phyloP scores from a whole-genome alignment of 495 filamentous ascomycete genomes.

The Lophiostoma macrostomum region DNA sequence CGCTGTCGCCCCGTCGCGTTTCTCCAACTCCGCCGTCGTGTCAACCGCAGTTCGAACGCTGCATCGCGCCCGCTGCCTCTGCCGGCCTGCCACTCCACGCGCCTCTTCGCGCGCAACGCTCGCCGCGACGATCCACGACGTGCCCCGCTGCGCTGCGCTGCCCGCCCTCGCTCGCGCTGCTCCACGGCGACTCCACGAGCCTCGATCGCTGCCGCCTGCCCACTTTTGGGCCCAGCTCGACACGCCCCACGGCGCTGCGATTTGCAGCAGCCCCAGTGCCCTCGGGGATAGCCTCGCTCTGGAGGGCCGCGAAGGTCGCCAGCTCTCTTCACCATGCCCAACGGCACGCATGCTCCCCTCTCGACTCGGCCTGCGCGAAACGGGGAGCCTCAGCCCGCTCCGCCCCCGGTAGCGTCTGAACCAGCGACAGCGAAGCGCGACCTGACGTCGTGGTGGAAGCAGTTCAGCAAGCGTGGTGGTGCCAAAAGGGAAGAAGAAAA shows the following conservation, averaged over 20 bases:
- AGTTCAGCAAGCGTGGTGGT: slow-evolving; percentile 64
- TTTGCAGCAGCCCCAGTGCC: slow-evolving; percentile 4
- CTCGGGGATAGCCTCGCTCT: not conserved
- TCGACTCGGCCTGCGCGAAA: slow-evolving; percentile 26
- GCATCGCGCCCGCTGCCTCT: not conserved
- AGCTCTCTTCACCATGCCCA: slow-evolving; percentile 25
- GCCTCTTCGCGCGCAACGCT: not conserved
- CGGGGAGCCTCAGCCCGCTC: slow-evolving; percentile 33
- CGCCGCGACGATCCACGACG: not conserved
- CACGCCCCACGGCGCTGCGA: slow-evolving; percentile 1
- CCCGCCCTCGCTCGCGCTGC: not conserved
- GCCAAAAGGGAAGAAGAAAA: slow-evolving; percentile 72
- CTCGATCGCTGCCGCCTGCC: slow-evolving; percentile 27
- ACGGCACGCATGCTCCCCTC: slow-evolving; percentile 15
- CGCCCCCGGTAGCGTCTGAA: slow-evolving; percentile 30
- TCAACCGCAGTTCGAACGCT: slow-evolving; percentile 5
- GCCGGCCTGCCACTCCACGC: not conserved
- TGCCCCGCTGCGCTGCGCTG: not conserved
- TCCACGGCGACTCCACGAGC: not conserved
- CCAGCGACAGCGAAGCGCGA: slow-evolving; percentile 68
- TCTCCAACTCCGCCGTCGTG: slow-evolving; percentile 13
- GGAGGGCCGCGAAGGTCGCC: slow-evolving; percentile 11
- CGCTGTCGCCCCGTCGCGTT: slow-evolving; percentile 18
- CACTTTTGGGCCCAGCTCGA: slow-evolving; percentile 7
- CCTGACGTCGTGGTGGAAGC: slow-evolving; percentile 87